Evolutionary conservation across 2,329 filamentous ascomycete genomes (phyloP).

Genomic region (Epichloe uncinata): DNA sequence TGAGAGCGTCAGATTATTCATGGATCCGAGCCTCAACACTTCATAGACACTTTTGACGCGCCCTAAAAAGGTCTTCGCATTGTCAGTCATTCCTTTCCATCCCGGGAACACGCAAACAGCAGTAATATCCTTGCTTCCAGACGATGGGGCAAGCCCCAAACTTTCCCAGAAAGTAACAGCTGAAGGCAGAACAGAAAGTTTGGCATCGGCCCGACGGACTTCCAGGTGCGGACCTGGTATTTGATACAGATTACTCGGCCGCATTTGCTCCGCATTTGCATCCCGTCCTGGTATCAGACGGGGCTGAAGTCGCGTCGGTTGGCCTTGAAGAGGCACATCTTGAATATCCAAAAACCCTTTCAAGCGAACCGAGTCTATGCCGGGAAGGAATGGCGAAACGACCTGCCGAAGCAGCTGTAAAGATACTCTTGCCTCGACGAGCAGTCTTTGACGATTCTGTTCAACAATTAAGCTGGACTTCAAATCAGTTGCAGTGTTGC

Average conservation of each 20-base stretch:
- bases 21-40: constrained; percentile 55
- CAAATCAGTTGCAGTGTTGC: constrained; percentile 11
- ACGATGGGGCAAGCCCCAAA: constrained; percentile 58
- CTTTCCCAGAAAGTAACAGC: constrained; percentile 73
- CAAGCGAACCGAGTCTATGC: constrained; percentile 22
- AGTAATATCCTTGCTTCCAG: constrained; percentile 57
- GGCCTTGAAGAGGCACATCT: constrained; percentile 40
- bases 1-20: constrained; percentile 36
- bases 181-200: constrained; percentile 60
- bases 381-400: constrained; percentile 31
- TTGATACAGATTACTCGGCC: constrained; percentile 41
- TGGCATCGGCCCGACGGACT: constrained; percentile 54
- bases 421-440: constrained; percentile 31
- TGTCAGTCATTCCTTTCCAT: constrained; percentile 47
- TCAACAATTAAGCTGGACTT: constrained; percentile 13
- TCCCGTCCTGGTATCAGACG: constrained; percentile 31
- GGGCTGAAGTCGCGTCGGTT: constrained; percentile 37
- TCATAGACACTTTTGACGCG: constrained; percentile 61
- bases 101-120: constrained; percentile 59
- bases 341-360: constrained; percentile 42
- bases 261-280: constrained; percentile 30
- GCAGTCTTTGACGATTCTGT: constrained; percentile 28
- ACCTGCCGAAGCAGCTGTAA: constrained; percentile 32
- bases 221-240: constrained; percentile 59
- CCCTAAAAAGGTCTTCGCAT: constrained; percentile 50